Conservation (phyloP, 441 rosid genomes). For the Populus hybrid region DNA sequence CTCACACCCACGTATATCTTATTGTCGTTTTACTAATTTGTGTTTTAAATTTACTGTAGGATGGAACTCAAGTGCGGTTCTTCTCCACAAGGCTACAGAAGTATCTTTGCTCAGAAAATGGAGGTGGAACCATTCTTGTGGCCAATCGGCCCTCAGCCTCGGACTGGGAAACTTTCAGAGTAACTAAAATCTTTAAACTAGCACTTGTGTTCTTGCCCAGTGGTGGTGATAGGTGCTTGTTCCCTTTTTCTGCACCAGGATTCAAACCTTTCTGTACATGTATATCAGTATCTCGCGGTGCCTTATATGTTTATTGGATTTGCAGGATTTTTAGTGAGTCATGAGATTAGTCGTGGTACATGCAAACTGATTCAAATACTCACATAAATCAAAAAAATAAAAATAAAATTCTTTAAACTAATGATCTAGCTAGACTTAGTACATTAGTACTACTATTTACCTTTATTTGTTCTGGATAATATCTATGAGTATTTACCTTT, state of each 20-base stretch:
- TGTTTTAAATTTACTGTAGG: background rate
- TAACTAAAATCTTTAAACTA: constrained; percentile 8
- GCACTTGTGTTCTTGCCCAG: too few relatives aligned
- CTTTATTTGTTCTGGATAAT: background rate
- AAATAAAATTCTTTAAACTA: background rate
- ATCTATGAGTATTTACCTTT: too few relatives aligned
- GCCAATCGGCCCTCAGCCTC: constrained; percentile 26
- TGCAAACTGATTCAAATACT: too few relatives aligned
- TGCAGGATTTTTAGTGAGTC: too few relatives aligned
- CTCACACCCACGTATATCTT: background rate
- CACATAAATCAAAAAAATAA: too few relatives aligned
- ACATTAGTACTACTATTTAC: constrained; percentile 3
- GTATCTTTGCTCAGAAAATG: background rate
- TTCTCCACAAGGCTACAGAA: background rate
- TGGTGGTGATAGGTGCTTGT: too few relatives aligned
- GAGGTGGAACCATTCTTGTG: constrained; percentile 17
- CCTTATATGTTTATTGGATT: too few relatives aligned
- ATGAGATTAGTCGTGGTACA: too few relatives aligned
- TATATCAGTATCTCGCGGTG: too few relatives aligned
- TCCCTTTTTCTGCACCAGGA: too few relatives aligned
- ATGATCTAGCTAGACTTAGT: background rate
- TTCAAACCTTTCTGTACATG: too few relatives aligned
- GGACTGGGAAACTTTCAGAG: constrained; percentile 39
- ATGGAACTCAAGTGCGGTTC: background rate
- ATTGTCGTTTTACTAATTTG: background rate